Evolutionary conservation across 805 yeast species (phyloP).

Genomic region (Spathaspora boniae): DNA sequence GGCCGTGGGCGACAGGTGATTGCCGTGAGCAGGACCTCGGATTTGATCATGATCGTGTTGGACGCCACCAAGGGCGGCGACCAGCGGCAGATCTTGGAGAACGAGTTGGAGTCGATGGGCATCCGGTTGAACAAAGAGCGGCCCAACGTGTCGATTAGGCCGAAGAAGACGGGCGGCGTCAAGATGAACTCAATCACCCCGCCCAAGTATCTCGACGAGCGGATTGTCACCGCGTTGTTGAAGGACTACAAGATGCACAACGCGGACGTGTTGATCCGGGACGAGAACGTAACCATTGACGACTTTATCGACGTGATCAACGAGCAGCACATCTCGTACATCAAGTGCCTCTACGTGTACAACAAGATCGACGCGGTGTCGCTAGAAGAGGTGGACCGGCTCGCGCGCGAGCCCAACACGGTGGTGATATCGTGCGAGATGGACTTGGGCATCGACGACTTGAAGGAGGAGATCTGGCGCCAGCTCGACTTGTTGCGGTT

Average conservation of each 20-base stretch:
- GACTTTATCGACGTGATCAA: slow-evolving; percentile 89
- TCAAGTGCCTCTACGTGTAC: slow-evolving; percentile 89
- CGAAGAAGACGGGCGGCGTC: slow-evolving; percentile 89
- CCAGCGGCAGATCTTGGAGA: slow-evolving; percentile 82
- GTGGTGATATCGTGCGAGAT: slow-evolving; percentile 91
- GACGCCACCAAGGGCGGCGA: slow-evolving; percentile 94
- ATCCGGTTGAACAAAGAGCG: slow-evolving; percentile 77
- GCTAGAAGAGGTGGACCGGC: slow-evolving; percentile 85
- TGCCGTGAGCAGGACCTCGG: slow-evolving; percentile 94
- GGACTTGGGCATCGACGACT: slow-evolving; percentile 81
- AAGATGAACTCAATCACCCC: slow-evolving; percentile 79
- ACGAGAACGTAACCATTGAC: slow-evolving; percentile 85
- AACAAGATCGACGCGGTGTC: slow-evolving; percentile 96
- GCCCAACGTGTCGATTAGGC: slow-evolving; percentile 76
- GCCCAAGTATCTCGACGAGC: slow-evolving; percentile 78
- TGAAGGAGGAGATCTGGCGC: slow-evolving; percentile 91
- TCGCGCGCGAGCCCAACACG: slow-evolving; percentile 90
- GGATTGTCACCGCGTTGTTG: slow-evolving; percentile 68
- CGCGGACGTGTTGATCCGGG: slow-evolving; percentile 89
- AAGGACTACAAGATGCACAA: slow-evolving; percentile 88
- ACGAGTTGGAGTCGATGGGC: slow-evolving; percentile 91
- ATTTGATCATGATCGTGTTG: slow-evolving; percentile 84
- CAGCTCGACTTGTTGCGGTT: slow-evolving; percentile 75
- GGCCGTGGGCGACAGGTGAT: slow-evolving; percentile 98
- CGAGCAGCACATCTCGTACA: slow-evolving; percentile 80